Conservation (phyloP, 1,284 basidiomycete genomes). For the Trametes sp. region DNA sequence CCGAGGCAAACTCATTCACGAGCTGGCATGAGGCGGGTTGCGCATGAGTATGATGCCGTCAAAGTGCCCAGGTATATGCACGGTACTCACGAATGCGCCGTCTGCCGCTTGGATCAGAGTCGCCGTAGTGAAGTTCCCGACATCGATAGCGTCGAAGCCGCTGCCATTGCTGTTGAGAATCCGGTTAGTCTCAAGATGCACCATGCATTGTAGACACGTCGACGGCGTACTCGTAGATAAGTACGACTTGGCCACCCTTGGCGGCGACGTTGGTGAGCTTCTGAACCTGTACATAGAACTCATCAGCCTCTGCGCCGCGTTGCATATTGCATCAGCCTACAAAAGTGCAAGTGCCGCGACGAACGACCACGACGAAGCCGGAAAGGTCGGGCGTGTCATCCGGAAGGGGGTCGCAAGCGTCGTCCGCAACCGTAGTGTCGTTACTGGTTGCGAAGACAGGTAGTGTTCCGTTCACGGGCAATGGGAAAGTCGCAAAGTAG, state of each 20-base stretch:
- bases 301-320: slow-evolving; percentile 23
- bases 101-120: slow-evolving; percentile 47
- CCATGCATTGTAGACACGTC: background rate
- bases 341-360: slow-evolving; percentile 60
- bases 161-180: slow-evolving; percentile 50
- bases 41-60: slow-evolving; percentile 19
- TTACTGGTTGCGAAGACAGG: slow-evolving; percentile 55
- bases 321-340: slow-evolving; percentile 35
- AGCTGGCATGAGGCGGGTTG: slow-evolving; percentile 36
- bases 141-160: slow-evolving; percentile 48
- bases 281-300: slow-evolving; percentile 39
- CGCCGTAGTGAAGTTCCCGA: slow-evolving; percentile 51
- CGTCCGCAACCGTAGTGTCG: slow-evolving; percentile 51
- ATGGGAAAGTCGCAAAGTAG: slow-evolving; percentile 49
- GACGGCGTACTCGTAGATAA: slow-evolving; percentile 62
- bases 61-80: slow-evolving; percentile 17
- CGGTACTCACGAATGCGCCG: slow-evolving; percentile 42
- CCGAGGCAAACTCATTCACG: slow-evolving; percentile 50
- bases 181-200: background rate
- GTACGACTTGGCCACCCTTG: slow-evolving; percentile 54
- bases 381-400: slow-evolving; percentile 60
- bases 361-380: slow-evolving; percentile 54
- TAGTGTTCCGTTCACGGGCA: slow-evolving; percentile 43
- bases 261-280: slow-evolving; percentile 58
- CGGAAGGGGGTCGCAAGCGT: slow-evolving; percentile 63